Percentiles rank a stretch among this genome's conserved stretches.
Conservation (phyloP, 2,329 filamentous ascomycete genomes). For the Aspergillus awamori region DNA sequence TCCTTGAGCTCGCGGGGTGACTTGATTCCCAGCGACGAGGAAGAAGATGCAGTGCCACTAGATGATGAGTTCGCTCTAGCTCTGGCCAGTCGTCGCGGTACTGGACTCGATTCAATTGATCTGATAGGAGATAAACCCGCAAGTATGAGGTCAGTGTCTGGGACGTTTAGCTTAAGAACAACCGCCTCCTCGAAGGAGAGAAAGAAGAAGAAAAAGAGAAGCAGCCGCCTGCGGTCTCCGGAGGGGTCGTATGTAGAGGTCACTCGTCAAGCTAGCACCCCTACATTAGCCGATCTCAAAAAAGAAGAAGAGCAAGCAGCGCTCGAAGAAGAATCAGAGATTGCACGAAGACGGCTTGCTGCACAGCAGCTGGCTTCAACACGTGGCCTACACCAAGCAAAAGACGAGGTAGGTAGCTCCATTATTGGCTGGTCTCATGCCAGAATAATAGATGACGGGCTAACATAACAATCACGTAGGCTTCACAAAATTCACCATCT, state of each 20-base stretch:
- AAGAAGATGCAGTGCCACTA: conserved; percentile 89
- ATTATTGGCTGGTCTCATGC: neutral
- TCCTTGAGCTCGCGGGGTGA: conserved; percentile 87
- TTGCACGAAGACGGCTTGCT: conserved; percentile 57
- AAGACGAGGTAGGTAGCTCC: conserved; percentile 33
- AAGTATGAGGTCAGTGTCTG: conserved; percentile 45
- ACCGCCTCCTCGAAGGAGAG: conserved; percentile 44
- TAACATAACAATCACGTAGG: conserved; percentile 7
- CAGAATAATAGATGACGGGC: neutral
- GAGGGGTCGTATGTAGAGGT: conserved; percentile 30
- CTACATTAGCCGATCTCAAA: conserved; percentile 58
- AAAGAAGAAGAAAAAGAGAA: conserved; percentile 36
- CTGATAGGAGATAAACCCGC: conserved; percentile 66
- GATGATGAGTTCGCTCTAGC: conserved; percentile 90
- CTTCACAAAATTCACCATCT: conserved; percentile 9
- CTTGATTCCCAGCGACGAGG: conserved; percentile 87
- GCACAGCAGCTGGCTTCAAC: conserved; percentile 59
- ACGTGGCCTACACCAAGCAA: conserved; percentile 50
- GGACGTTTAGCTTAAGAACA: conserved; percentile 52
- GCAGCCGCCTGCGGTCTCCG: conserved; percentile 31
- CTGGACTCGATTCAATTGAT: conserved; percentile 63
- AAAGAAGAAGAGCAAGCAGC: conserved; percentile 59
- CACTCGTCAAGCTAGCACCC: conserved; percentile 39
- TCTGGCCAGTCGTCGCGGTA: conserved; percentile 68
- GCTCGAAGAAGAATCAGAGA: conserved; percentile 58